Percentiles rank a stretch among this genome's conserved stretches.
These are phyloP conservation scores for Mycena venus DNA, from an alignment of 768 basidiomycete species.

Conservation along the genomic window DNA sequence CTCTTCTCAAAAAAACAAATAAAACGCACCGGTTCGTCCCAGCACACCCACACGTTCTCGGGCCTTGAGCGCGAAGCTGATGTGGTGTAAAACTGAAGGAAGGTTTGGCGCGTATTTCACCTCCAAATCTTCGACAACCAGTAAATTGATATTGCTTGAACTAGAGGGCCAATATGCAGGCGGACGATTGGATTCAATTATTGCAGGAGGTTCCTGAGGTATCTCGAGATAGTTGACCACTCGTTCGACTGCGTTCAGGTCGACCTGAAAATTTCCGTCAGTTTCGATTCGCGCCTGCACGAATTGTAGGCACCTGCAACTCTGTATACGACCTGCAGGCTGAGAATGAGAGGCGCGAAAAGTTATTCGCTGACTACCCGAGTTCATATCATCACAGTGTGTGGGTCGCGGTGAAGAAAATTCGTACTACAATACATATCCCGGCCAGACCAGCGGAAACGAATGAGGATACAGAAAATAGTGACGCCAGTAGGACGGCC, in stretches of 20 bases:
- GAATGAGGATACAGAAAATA: not conserved
- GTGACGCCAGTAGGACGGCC: not conserved
- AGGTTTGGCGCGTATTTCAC: constrained; percentile 90
- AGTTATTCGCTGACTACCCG: constrained; percentile 60
- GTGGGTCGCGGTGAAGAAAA: not conserved
- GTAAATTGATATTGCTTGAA: constrained; percentile 61
- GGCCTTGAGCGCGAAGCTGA: constrained; percentile 80
- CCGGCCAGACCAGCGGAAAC: not conserved
- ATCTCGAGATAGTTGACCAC: constrained; percentile 91
- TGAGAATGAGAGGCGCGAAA: not conserved
- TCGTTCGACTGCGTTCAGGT: constrained; percentile 70
- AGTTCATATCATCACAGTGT: not conserved
- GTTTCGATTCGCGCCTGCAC: not conserved
- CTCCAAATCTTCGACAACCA: constrained; percentile 81
- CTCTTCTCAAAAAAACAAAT: constrained; percentile 22
- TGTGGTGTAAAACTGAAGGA: constrained; percentile 80
- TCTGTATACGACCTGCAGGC: not conserved
- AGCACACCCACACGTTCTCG: constrained; percentile 84
- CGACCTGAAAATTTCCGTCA: not conserved
- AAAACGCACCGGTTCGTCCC: constrained; percentile 74
- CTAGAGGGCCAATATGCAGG: constrained; percentile 66
- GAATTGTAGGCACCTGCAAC: not conserved
- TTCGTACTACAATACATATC: not conserved
- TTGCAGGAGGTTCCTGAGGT: constrained; percentile 85
- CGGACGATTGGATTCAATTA: constrained; percentile 79